phyloP scores from a whole-genome alignment of 331 rosid species.

The Malus hybrid region DNA sequence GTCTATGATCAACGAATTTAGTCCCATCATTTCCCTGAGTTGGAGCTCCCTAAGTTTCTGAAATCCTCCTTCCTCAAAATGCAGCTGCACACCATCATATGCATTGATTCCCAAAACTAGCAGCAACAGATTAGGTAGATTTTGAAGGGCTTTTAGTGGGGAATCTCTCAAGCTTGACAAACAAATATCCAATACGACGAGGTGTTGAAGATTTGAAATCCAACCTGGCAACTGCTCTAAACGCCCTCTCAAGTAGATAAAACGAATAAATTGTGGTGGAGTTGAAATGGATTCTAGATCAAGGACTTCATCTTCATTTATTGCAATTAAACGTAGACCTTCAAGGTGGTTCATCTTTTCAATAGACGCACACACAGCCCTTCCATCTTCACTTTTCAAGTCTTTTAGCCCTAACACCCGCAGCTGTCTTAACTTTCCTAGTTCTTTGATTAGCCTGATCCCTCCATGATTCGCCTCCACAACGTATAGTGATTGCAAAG shows the following conservation, averaged over 20 bases:
- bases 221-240: slow-evolving; percentile 4
- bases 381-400: background rate
- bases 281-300: background rate
- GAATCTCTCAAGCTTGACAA: slow-evolving; percentile 5
- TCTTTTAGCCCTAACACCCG: background rate
- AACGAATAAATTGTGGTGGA: background rate
- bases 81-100: background rate
- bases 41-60: background rate
- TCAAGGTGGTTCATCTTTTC: slow-evolving; percentile 13
- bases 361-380: slow-evolving; percentile 1
- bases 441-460: background rate
- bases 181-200: background rate
- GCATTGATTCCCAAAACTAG: too few species aligned
- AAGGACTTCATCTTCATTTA: background rate
- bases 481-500: background rate
- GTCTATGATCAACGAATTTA: background rate
- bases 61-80: slow-evolving; percentile 4
- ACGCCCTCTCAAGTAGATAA: background rate
- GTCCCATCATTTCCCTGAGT: background rate
- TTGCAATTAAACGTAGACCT: background rate
- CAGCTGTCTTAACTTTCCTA: slow-evolving; percentile 8
- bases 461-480: slow-evolving; percentile 8
- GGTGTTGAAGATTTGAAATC: slow-evolving; percentile 9
- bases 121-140: too few species aligned
- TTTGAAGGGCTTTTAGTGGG: background rate